Conservation (phyloP, 768 basidiomycete species). For the Tylopilus felleus region DNA sequence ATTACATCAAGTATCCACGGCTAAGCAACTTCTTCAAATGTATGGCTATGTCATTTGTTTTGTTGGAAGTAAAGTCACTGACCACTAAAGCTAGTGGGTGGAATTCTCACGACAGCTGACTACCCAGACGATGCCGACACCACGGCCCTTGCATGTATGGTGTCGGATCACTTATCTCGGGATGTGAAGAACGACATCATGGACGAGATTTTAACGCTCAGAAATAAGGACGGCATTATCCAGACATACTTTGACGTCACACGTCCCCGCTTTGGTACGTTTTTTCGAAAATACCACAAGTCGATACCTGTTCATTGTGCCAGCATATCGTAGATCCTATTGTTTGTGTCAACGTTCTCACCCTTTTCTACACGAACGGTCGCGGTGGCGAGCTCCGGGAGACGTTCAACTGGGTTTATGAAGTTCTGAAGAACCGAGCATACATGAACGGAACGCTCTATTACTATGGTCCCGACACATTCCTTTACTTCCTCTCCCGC, state of each 20-base stretch:
- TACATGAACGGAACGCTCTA: conserved; percentile 19
- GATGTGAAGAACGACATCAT: conserved; percentile 23
- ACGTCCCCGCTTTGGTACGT: conserved; percentile 22
- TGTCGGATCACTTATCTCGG: conserved; percentile 8
- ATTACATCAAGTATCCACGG: conserved; percentile 17
- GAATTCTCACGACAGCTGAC: conserved; percentile 8
- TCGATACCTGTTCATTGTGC: not conserved
- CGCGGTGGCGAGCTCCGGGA: conserved; percentile 16
- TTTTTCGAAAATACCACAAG: not conserved
- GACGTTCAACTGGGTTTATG: conserved; percentile 21
- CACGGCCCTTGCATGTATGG: conserved; percentile 19
- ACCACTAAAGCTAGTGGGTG: conserved; percentile 3
- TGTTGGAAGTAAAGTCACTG: not conserved
- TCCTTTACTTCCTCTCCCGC: conserved; percentile 23
- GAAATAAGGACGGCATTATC: conserved; percentile 19
- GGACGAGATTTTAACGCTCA: conserved; percentile 18
- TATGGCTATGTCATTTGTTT: not conserved
- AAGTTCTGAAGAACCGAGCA: conserved; percentile 21
- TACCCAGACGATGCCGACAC: conserved; percentile 21
- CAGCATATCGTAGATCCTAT: conserved; percentile 9
- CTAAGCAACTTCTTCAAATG: conserved; percentile 22
- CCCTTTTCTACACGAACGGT: conserved; percentile 20
- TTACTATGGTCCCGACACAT: conserved; percentile 16
- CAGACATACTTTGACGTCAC: conserved; percentile 19
- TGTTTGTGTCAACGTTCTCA: conserved; percentile 21